phyloP scores from a whole-genome alignment of 352 stramenopile genomes.

The Peronospora tabacina region DNA sequence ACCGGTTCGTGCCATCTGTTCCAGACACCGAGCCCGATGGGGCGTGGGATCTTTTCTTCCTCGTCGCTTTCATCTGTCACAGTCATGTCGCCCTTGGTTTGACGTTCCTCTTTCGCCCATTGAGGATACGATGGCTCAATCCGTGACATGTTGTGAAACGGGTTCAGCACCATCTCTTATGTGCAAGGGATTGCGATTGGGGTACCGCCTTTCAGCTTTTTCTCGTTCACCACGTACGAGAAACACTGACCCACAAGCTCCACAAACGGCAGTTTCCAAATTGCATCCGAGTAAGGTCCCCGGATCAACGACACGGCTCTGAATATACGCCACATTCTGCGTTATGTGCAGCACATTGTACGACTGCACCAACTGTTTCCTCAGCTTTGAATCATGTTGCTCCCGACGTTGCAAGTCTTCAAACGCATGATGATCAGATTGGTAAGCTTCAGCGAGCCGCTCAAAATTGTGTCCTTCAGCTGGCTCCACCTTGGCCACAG shows the following conservation, averaged over 20 bases:
- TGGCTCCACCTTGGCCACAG: slow-evolving; percentile 24
- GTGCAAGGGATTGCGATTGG: slow-evolving; percentile 65
- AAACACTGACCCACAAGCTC: slow-evolving; percentile 62
- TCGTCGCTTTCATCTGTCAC: slow-evolving; percentile 11
- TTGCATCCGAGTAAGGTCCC: slow-evolving; percentile 39
- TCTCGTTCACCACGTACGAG: slow-evolving; percentile 53
- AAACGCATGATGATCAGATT: slow-evolving; percentile 18
- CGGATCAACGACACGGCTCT: slow-evolving; percentile 32
- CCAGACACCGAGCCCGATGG: slow-evolving; percentile 56
- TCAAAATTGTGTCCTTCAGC: slow-evolving; percentile 25
- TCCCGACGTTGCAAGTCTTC: slow-evolving; percentile 24
- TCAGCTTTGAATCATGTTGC: slow-evolving; percentile 27
- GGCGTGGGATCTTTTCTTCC: slow-evolving; percentile 23
- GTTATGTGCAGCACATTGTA: slow-evolving; percentile 41
- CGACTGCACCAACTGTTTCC: slow-evolving; percentile 31
- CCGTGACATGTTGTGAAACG: slow-evolving; percentile 79
- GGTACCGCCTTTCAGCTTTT: slow-evolving; percentile 64
- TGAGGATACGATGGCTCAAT: slow-evolving; percentile 47
- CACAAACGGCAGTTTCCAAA: slow-evolving; percentile 43
- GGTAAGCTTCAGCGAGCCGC: slow-evolving; percentile 19
- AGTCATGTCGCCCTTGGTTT: slow-evolving; percentile 27
- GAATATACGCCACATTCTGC: slow-evolving; percentile 51
- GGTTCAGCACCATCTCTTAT: slow-evolving; percentile 59
- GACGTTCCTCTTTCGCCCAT: slow-evolving; percentile 47
- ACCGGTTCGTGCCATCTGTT: slow-evolving; percentile 43